phyloP scores from a whole-genome alignment of 345 rosid genomes.

The Citrus maxima region DNA sequence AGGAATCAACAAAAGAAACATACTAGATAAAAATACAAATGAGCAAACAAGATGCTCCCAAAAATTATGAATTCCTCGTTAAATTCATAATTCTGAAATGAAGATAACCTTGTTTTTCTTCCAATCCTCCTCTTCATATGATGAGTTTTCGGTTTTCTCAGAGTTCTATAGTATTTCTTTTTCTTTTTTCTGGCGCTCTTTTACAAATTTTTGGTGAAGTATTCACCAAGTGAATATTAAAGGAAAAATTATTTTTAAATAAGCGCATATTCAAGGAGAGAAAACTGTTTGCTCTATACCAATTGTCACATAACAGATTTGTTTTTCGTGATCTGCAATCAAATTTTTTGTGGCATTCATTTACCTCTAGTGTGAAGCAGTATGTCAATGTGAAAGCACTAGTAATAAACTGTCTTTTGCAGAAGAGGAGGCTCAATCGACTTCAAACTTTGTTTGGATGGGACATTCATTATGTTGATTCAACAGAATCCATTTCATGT shows the following conservation, averaged over 20 bases:
- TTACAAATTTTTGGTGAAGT: not conserved
- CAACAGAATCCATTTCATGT: conserved; percentile 70
- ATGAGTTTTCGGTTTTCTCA: not conserved
- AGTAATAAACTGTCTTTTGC: conserved; percentile 15
- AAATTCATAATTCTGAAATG: not conserved
- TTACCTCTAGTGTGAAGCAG: not conserved
- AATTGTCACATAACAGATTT: not conserved
- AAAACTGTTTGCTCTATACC: not conserved
- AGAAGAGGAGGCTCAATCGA: conserved; percentile 74
- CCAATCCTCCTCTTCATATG: not conserved
- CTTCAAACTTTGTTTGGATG: conserved; percentile 75
- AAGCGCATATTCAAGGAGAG: not conserved
- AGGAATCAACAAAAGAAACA: not conserved
- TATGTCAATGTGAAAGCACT: not conserved
- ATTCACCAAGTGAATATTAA: not conserved
- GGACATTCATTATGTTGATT: conserved; percentile 66
- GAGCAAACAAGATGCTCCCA: not conserved
- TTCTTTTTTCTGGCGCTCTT: not conserved
- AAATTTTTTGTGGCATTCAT: not conserved
- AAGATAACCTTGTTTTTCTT: not conserved
- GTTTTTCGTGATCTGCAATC: not conserved
- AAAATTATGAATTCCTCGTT: not conserved
- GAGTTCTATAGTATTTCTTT: not conserved
- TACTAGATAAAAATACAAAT: not conserved
- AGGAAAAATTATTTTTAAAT: not conserved